Conservation (phyloP, 1,284 basidiomycete genomes). For the Sporisorium sorghi region DNA sequence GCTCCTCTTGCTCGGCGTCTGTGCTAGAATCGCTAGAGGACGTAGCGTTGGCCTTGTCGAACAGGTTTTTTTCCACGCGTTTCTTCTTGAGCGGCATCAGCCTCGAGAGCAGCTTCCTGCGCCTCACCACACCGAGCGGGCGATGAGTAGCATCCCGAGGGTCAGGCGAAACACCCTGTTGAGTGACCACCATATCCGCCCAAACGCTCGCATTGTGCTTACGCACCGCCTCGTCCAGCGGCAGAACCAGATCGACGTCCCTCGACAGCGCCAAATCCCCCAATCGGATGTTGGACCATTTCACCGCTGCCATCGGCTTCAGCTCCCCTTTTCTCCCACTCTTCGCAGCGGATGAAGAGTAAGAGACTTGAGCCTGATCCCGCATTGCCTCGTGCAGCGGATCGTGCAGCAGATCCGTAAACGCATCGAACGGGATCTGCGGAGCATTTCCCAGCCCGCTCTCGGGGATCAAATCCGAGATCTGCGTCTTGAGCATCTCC, state of each 20-base stretch:
- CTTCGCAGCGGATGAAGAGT: background rate
- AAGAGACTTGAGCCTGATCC: background rate
- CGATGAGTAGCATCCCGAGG: constrained; percentile 72
- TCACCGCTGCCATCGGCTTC: constrained; percentile 47
- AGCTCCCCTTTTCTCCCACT: background rate
- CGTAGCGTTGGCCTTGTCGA: constrained; percentile 69
- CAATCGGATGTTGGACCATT: constrained; percentile 41
- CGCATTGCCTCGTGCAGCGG: constrained; percentile 11
- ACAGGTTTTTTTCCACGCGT: constrained; percentile 85
- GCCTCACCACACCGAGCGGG: constrained; percentile 76
- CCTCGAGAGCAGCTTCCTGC: constrained; percentile 85
- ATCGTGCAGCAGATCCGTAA: constrained; percentile 36
- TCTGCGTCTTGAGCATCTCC: constrained; percentile 42
- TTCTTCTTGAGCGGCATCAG: constrained; percentile 80
- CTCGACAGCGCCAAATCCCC: constrained; percentile 31
- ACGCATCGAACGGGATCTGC: constrained; percentile 38
- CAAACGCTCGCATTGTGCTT: constrained; percentile 71
- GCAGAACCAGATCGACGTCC: constrained; percentile 42
- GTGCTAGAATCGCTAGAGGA: background rate
- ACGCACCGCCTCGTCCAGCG: constrained; percentile 33
- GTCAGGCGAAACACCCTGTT: constrained; percentile 76
- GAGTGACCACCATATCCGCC: constrained; percentile 85
- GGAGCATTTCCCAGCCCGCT: constrained; percentile 22
- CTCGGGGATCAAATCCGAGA: constrained; percentile 39
- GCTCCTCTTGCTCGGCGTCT: constrained; percentile 69